Percentiles rank a stretch among this genome's conserved stretches.
These are phyloP conservation scores for Calonectria pauciramosa DNA, from an alignment of 2,329 filamentous ascomycete species.

Conservation along the genomic window DNA sequence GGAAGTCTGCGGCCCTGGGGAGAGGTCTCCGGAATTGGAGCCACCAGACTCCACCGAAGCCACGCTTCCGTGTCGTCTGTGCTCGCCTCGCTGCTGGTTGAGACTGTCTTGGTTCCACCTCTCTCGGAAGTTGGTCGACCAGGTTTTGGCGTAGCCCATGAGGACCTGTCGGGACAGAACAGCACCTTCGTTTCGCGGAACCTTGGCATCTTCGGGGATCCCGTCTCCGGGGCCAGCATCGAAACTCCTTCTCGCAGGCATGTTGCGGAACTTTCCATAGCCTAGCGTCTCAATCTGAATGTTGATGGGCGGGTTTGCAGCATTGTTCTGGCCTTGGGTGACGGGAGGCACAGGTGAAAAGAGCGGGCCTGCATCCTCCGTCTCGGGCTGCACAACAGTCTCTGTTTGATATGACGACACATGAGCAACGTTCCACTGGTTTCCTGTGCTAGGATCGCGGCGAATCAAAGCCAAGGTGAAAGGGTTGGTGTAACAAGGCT, in stretches of 20 bases:
- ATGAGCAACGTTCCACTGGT: constrained; percentile 82
- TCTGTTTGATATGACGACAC: constrained; percentile 69
- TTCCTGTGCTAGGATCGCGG: constrained; percentile 76
- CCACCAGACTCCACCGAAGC: constrained; percentile 49
- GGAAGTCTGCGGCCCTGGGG: constrained; percentile 49
- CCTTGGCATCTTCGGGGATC: constrained; percentile 16
- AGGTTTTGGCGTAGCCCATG: constrained; percentile 69
- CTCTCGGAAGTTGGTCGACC: constrained; percentile 61
- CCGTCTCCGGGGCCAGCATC: constrained; percentile 46
- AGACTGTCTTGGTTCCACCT: constrained; percentile 55
- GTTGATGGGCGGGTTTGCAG: constrained; percentile 59
- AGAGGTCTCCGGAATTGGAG: constrained; percentile 50
- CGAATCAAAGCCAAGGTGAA: constrained; percentile 77
- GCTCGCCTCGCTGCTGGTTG: constrained; percentile 36
- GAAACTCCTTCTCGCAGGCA: constrained; percentile 56
- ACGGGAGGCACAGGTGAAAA: constrained; percentile 43
- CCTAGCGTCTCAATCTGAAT: constrained; percentile 68
- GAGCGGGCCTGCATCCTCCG: constrained; percentile 37
- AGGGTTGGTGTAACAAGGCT: constrained; percentile 53
- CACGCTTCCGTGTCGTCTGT: constrained; percentile 48
- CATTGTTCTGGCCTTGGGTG: constrained; percentile 20
- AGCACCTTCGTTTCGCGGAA: constrained; percentile 39
- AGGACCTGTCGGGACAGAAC: constrained; percentile 68
- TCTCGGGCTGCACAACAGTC: constrained; percentile 37
- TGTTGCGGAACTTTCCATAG: constrained; percentile 69